phyloP scores from a whole-genome alignment of 2,329 filamentous ascomycete genomes.

The Periconia digitata region DNA sequence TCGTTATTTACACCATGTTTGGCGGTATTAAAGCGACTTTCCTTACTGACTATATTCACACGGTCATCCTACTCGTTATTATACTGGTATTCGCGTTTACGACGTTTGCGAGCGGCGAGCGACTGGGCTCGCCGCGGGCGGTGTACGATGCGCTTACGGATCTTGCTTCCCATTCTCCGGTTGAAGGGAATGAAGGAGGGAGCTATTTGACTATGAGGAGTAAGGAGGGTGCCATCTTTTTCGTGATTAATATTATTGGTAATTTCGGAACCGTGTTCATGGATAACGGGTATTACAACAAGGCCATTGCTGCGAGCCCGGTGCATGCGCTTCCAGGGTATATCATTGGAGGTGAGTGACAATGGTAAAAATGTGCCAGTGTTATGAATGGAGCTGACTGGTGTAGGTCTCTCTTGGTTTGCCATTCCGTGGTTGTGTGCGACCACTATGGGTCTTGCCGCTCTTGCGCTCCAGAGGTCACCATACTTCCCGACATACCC shows the following conservation, averaged over 20 bases:
- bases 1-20: constrained; percentile 75
- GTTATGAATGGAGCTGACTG: constrained; percentile 53
- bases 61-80: constrained; percentile 79
- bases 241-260: constrained; percentile 85
- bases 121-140: constrained; percentile 71
- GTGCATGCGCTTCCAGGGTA: constrained; percentile 90
- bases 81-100: constrained; percentile 84
- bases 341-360: too few relatives aligned
- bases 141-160: constrained; percentile 78
- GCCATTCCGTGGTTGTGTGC: constrained; percentile 89
- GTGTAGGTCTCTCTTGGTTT: constrained; percentile 76
- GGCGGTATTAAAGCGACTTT: constrained; percentile 71
- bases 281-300: constrained; percentile 88
- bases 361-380: too few relatives aligned
- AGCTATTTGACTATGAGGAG: constrained; percentile 87
- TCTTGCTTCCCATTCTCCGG: constrained; percentile 69
- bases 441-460: constrained; percentile 83
- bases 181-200: constrained; percentile 76
- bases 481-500: constrained; percentile 73
- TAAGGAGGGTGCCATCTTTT: constrained; percentile 81
- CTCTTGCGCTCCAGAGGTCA: constrained; percentile 75
- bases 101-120: constrained; percentile 72
- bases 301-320: constrained; percentile 84
- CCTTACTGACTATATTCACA: constrained; percentile 83
- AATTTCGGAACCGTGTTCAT: constrained; percentile 85